Percentiles rank a stretch among this genome's conserved stretches.
These are phyloP conservation scores for Litchi chinensis DNA, from an alignment of 345 rosid genomes.

Conservation along the genomic window DNA sequence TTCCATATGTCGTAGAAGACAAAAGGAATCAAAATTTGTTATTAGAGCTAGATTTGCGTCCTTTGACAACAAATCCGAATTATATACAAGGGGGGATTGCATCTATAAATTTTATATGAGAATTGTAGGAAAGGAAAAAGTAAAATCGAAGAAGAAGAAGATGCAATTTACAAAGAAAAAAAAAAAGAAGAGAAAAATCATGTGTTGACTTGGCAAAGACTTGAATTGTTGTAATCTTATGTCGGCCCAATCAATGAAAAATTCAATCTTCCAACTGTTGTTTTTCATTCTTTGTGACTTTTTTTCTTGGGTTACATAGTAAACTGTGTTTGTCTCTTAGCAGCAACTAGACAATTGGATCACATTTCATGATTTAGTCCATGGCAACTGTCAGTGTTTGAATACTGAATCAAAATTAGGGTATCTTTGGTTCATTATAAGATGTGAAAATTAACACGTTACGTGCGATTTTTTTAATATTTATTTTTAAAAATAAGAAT, in stretches of 20 bases:
- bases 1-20: background rate
- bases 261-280: background rate
- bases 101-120: background rate
- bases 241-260: background rate
- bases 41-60: background rate
- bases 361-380: too few species aligned
- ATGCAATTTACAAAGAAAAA: too few species aligned
- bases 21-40: too few species aligned
- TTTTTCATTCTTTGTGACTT: background rate
- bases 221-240: background rate
- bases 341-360: background rate
- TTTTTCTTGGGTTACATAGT: background rate
- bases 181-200: background rate
- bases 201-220: slow-evolving; percentile 6
- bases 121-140: background rate
- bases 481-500: too few species aligned
- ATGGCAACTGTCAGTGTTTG: too few species aligned
- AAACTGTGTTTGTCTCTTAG: background rate
- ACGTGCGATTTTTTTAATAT: too few species aligned
- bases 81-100: background rate
- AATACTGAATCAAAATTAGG: too few species aligned
- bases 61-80: background rate
- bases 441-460: too few species aligned
- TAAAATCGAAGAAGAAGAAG: background rate
- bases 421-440: too few species aligned